Evolutionary conservation across 1,139 yeast genomes (phyloP), one percentile per base, ranked within the genome.

Genomic region (Lodderomyces jiufengensis): DNA sequence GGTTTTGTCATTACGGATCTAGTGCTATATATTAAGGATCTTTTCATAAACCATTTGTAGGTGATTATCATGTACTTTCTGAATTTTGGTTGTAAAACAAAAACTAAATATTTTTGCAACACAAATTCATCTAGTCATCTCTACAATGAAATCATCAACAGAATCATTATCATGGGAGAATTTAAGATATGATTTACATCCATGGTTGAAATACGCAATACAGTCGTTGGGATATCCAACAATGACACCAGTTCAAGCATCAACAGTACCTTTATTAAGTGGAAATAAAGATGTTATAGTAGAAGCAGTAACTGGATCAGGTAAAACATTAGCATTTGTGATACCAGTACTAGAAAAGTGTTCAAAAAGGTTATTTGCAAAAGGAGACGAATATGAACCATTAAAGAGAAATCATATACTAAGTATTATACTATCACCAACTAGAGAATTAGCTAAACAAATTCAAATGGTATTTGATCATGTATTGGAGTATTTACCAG

Each of bases 201-300:
- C 74, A 6, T 70, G 76, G 76, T 47, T 70, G 22, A 48, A 50
- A 50, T 84, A 80, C 3, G 95, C 95, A 2, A 70, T 90, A 21
- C 61, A 63, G 13, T 76, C 90, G 2, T 60, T 84, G 46, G 97
- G 95, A 2, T 90, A 76, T 54, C 74, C 77, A 2, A 63, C 76
- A 11, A 88, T 92, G 97, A 92, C 99, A 0, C 97, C 99, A 0
- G 98, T 92, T 0, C 99, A 92, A 55, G 98, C 98, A 0, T 79
- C 97, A 0, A 84, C 95, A 0, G 84, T 92, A 34, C 98, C 99
- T 0, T 65, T 90, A 37, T 77, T 94, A 48, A 62, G 84, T 31
- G 82, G 82, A n/a, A 84, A 90, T 51, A 92, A 92, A 54, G 98
- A 92, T 61, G 97, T 92, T 8, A 95, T 94, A 8, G 97, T 88